phyloP scores from a whole-genome alignment of 2,329 filamentous ascomycete genomes.

The Claviceps sp. region DNA sequence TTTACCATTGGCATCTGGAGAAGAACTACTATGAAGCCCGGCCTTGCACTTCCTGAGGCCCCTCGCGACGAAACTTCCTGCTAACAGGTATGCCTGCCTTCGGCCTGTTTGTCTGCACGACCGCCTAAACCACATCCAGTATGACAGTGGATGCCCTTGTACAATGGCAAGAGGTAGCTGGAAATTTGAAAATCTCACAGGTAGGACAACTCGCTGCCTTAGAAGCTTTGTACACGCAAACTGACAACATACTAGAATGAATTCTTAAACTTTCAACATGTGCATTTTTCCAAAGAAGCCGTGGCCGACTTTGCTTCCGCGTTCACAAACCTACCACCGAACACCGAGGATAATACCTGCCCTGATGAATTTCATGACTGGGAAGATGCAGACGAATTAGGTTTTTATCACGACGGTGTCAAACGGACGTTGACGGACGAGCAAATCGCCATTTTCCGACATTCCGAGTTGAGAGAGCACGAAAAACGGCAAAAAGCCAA shows the following conservation, averaged over 20 bases:
- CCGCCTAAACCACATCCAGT: not conserved
- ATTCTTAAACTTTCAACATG: slow-evolving; percentile 40
- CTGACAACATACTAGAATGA: slow-evolving; percentile 36
- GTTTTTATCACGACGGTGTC: slow-evolving; percentile 74
- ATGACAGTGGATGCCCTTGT: not conserved
- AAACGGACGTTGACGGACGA: slow-evolving; percentile 86
- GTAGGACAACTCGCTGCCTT: not conserved
- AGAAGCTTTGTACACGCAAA: not conserved
- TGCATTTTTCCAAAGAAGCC: slow-evolving; percentile 42
- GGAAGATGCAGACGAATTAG: slow-evolving; percentile 50
- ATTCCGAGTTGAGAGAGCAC: slow-evolving; percentile 69
- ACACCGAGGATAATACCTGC: slow-evolving; percentile 10
- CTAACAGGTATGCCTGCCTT: not conserved
- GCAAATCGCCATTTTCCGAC: slow-evolving; percentile 80
- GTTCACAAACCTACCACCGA: slow-evolving; percentile 26
- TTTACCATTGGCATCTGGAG: not conserved
- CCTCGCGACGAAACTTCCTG: not conserved
- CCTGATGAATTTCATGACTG: not conserved
- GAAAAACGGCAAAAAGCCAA: slow-evolving; percentile 34
- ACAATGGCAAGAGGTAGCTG: not conserved
- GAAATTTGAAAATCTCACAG: not conserved
- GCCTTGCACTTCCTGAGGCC: not conserved
- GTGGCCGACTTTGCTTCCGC: slow-evolving; percentile 30
- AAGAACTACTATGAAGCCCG: not conserved
- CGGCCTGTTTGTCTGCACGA: not conserved